phyloP scores from a whole-genome alignment of 176 grass and related monocot species.

The Carex myosuroides region DNA sequence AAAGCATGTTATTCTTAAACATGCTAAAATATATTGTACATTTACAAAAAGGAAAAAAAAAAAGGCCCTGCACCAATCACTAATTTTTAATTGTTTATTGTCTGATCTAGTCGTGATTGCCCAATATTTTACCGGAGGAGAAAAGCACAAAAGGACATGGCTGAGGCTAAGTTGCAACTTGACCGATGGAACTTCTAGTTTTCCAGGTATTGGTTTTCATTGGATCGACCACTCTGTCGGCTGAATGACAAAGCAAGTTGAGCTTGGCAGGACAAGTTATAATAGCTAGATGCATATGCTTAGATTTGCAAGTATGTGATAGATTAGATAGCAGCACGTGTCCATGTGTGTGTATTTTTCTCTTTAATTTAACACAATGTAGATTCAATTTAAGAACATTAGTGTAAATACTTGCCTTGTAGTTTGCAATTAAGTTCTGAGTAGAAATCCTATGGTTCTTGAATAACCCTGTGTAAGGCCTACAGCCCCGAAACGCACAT shows the following conservation, averaged over 20 bases:
- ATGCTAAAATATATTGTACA: neutral
- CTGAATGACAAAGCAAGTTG: neutral
- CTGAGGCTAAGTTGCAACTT: conserved; percentile 89
- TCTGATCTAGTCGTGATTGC: conserved; percentile 68
- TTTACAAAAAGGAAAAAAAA: neutral
- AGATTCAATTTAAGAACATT: neutral
- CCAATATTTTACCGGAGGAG: conserved; percentile 92
- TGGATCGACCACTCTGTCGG: neutral
- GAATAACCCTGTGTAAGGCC: neutral
- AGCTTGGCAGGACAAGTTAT: neutral
- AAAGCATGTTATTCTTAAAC: neutral
- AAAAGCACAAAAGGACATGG: conserved; percentile 97
- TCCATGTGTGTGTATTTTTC: neutral
- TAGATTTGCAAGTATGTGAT: neutral
- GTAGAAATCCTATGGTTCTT: neutral
- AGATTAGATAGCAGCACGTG: neutral
- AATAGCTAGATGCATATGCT: neutral
- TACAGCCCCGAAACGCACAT: neutral
- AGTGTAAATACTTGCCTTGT: conserved; percentile 12
- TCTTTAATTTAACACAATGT: neutral
- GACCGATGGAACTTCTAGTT: conserved; percentile 85
- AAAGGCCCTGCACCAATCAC: neutral
- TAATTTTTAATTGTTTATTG: neutral
- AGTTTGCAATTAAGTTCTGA: neutral
- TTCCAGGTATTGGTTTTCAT: neutral